Conservation (phyloP, 176 grass and related monocot species). For the Phoenix roebelenii region DNA sequence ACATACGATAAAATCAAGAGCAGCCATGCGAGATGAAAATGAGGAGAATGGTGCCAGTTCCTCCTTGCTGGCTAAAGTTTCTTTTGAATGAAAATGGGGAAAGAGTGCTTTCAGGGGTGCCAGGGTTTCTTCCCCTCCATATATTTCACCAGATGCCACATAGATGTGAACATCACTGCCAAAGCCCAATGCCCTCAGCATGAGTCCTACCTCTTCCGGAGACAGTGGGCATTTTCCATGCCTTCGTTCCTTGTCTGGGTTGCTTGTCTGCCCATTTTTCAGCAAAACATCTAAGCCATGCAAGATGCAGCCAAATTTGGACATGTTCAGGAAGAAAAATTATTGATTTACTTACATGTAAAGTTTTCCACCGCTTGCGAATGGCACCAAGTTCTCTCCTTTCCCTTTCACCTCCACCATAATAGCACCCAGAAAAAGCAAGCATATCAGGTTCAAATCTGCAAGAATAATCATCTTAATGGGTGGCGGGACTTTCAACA, state of each 20-base stretch:
- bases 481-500: no score
- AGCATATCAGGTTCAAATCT: no score
- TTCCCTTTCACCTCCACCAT: no score
- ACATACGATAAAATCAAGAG: slow-evolving; percentile 90
- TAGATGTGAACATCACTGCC: slow-evolving; percentile 57
- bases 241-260: slow-evolving; percentile 1
- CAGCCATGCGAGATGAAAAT: slow-evolving; percentile 78
- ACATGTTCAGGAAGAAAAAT: no score
- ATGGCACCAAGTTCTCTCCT: no score
- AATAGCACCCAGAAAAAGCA: no score
- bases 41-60: slow-evolving; percentile 50
- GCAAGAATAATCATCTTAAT: no score
- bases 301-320: no score
- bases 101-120: slow-evolving; percentile 64
- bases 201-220: slow-evolving; percentile 73
- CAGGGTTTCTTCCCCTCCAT: slow-evolving; percentile 67
- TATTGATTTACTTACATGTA: no score
- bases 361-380: no score
- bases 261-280: no score
- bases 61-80: slow-evolving; percentile 53
- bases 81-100: slow-evolving; percentile 87
- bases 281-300: no score
- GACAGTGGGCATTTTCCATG: slow-evolving; percentile 73
- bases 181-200: slow-evolving; percentile 74
- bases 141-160: slow-evolving; percentile 90